phyloP scores from a whole-genome alignment of 116 monocot genomes.

The Papilionanthe hybrid region DNA sequence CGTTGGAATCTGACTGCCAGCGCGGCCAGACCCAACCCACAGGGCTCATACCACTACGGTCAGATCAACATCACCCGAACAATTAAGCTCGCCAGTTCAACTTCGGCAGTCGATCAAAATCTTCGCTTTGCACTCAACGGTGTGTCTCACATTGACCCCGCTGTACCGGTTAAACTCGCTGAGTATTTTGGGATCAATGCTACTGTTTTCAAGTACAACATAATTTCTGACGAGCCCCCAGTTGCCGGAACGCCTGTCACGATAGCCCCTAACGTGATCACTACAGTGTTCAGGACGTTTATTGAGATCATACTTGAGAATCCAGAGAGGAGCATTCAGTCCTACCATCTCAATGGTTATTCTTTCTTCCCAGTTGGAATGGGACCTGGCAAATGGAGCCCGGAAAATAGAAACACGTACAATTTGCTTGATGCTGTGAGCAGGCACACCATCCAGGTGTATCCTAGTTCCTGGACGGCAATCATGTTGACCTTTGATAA shows the following conservation, averaged over 20 bases:
- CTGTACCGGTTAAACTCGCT: slow-evolving; percentile 47
- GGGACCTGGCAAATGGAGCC: slow-evolving; percentile 63
- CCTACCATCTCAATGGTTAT: slow-evolving; percentile 75
- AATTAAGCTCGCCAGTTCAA: slow-evolving; percentile 32
- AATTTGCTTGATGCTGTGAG: slow-evolving; percentile 63
- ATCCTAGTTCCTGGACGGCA: slow-evolving; percentile 68
- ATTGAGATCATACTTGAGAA: slow-evolving; percentile 84
- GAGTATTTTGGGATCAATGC: slow-evolving; percentile 36
- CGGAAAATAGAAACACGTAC: slow-evolving; percentile 44
- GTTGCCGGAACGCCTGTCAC: background rate
- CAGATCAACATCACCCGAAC: slow-evolving; percentile 48
- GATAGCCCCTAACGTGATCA: slow-evolving; percentile 30
- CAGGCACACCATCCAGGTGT: slow-evolving; percentile 68
- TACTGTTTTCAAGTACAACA: slow-evolving; percentile 33
- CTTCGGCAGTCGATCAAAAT: slow-evolving; percentile 34
- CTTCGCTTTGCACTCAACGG: slow-evolving; percentile 44
- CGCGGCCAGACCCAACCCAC: slow-evolving; percentile 58
- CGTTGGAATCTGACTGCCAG: slow-evolving; percentile 63
- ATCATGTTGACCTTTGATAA: slow-evolving; percentile 74
- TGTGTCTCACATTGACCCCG: slow-evolving; percentile 33
- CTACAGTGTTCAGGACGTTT: slow-evolving; percentile 36
- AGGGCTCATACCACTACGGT: slow-evolving; percentile 67
- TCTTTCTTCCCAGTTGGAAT: slow-evolving; percentile 80
- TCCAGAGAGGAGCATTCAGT: slow-evolving; percentile 62
- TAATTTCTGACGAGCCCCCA: slow-evolving; percentile 42